These are phyloP conservation scores for Neopestalotiopsis sp. DNA, from an alignment of 2,329 filamentous ascomycete genomes.

Conservation along the genomic window DNA sequence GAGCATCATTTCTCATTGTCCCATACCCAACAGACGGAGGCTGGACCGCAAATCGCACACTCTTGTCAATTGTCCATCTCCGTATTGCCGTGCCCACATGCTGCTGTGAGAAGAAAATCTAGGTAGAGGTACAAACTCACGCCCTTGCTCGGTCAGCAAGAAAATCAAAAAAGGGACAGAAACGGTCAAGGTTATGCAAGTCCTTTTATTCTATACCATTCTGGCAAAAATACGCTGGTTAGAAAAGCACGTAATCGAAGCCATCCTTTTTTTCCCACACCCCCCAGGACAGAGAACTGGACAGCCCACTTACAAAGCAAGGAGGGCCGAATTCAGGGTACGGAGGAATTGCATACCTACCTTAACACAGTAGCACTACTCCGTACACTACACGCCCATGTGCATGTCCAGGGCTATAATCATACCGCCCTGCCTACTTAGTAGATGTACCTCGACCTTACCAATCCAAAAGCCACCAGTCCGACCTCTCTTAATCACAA, in stretches of 20 bases:
- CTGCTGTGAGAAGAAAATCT: no score
- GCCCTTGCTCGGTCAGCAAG: not conserved
- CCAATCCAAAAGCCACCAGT: not conserved
- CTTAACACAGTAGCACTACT: conserved; percentile 3
- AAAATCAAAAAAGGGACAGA: not conserved
- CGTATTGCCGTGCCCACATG: not conserved
- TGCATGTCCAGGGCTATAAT: conserved; percentile 17
- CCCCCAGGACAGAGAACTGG: not conserved
- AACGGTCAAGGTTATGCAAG: not conserved
- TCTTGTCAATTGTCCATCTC: not conserved
- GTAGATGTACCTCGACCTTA: not conserved
- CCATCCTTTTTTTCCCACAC: no score
- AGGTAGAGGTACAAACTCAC: not conserved
- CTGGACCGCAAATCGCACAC: conserved; percentile 2
- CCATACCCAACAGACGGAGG: conserved; percentile 18
- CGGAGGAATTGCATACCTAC: not conserved
- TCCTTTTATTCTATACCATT: conserved; percentile 10
- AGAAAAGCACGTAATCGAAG: conserved; percentile 13
- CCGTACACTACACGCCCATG: not conserved
- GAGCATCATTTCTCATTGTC: conserved; percentile 24
- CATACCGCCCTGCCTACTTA: conserved; percentile 11
- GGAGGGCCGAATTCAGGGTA: not conserved
- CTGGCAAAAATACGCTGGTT: conserved; percentile 1
- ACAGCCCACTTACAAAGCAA: not conserved
- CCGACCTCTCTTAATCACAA: conserved; percentile 13